Evolutionary conservation across 2,329 filamentous ascomycete species (phyloP), one percentile per base, ranked within the genome.

Genomic region (Podosphaera aphanis): DNA sequence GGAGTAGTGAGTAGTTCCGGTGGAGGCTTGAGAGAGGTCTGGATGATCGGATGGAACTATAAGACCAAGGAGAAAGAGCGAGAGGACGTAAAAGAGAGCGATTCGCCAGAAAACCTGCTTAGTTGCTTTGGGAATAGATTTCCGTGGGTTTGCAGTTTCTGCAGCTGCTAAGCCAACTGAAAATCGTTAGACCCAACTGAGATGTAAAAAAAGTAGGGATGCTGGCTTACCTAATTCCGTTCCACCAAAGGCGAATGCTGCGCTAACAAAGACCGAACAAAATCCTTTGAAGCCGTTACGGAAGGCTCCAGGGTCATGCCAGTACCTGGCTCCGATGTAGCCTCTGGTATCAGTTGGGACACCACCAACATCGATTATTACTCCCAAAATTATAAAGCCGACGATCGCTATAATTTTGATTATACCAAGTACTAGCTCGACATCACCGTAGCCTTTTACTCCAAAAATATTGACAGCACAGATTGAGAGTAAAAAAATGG

Each of bases 81-180:
- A 81, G 37, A 93, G 74, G 43, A 94, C 69, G 64, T 93, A 94
- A 66, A 94, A 59, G 15, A 92, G 69, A 8, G 77, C 74, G 57
- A 93, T 93, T 56, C 86, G 78, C 85, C 86, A 94, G 63, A 93
- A 93, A 16, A 93, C 84, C 60, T 93, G 85, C 64, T 92, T 93
- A 55, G 90, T 77, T 7, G 86, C 86, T 0, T 77, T 84, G 0
- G 86, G 86, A 1, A 94, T 70, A 1, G 79, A 79, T 59, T 88
- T 83, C 48, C 79, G 70, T 8, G 81, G 81, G 56, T 85, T 83
- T 19, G 71, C 74, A 2, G 80, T 80, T 60, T 86, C 81, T 31
- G 80, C 81, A 0, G 81, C 79, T 2, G 80, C 79, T 16, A 86
- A 70, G 46, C 80, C 81, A 37, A 84, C 77, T 39, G 29, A n/a